These are phyloP conservation scores for Mortierella polycephala DNA, from an alignment of 371 early-diverging fungal genomes.

Conservation along the genomic window DNA sequence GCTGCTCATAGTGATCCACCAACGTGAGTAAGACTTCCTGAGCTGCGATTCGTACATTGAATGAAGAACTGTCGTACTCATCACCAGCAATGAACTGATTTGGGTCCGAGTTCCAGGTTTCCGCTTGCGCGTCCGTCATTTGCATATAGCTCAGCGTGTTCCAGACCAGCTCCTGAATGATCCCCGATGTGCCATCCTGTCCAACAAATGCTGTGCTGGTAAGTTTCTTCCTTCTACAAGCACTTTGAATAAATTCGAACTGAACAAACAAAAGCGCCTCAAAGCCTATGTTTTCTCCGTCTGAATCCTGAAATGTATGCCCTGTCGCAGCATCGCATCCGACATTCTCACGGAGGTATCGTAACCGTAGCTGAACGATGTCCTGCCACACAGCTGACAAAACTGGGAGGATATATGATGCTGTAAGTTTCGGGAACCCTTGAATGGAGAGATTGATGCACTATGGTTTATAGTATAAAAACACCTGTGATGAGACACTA, in stretches of 20 bases:
- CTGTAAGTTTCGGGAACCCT: conserved; percentile 70
- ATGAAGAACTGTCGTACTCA: conserved; percentile 85
- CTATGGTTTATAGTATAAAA: conserved; percentile 23
- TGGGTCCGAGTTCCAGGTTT: conserved; percentile 84
- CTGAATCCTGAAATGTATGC: conserved; percentile 76
- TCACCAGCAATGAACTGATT: conserved; percentile 91
- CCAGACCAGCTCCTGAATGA: conserved; percentile 72
- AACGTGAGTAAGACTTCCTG: conserved; percentile 75
- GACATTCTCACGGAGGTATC: conserved; percentile 67
- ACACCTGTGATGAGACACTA: too few relatives aligned
- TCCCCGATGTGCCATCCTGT: conserved; percentile 57
- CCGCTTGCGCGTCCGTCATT: conserved; percentile 84
- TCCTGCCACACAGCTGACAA: conserved; percentile 78
- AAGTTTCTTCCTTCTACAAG: conserved; percentile 63
- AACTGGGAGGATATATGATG: conserved; percentile 59
- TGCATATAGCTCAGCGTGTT: conserved; percentile 79
- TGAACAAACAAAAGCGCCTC: conserved; percentile 75
- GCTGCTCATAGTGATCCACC: conserved; percentile 66
- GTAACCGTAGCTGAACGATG: conserved; percentile 62
- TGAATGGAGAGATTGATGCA: conserved; percentile 70
- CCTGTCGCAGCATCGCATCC: conserved; percentile 63
- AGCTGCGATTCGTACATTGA: conserved; percentile 85
- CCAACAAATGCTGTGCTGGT: conserved; percentile 57
- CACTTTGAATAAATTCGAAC: conserved; percentile 75
- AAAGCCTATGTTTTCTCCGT: conserved; percentile 82